Evolutionary conservation across 495 filamentous ascomycete species (phyloP).

Genomic region (Aspergillus nidulans): DNA sequence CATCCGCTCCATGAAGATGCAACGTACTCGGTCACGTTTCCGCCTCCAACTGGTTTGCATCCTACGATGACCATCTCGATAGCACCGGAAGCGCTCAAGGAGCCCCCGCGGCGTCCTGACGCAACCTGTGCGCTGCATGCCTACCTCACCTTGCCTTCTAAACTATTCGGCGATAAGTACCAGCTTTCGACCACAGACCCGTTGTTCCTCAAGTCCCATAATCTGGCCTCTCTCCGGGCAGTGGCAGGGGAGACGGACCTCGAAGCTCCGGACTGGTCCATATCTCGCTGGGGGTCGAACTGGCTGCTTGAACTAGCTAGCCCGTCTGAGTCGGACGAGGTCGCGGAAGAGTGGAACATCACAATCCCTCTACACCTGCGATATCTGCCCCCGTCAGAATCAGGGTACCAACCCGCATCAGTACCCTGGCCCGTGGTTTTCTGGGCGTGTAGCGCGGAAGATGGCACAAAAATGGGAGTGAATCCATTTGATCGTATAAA

Average conservation of each 20-base stretch:
- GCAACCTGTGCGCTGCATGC: conserved; percentile 69
- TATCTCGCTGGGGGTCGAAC: conserved; percentile 72
- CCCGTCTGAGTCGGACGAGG: conserved; percentile 19
- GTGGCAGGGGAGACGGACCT: conserved; percentile 82
- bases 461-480: conserved; percentile 64
- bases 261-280: conserved; percentile 82
- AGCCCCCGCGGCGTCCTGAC: conserved; percentile 30
- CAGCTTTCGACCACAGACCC: conserved; percentile 62
- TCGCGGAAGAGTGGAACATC: conserved; percentile 55
- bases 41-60: conserved; percentile 76
- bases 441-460: conserved; percentile 82
- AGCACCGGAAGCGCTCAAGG: conserved; percentile 26
- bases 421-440: conserved; percentile 80
- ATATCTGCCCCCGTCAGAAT: conserved; percentile 60
- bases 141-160: conserved; percentile 81
- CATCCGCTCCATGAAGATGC: conserved; percentile 48
- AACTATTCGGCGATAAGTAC: conserved; percentile 83
- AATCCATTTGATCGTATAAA: conserved; percentile 84
- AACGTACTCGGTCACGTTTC: conserved; percentile 50
- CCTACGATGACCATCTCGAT: conserved; percentile 66
- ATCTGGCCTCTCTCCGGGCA: conserved; percentile 62
- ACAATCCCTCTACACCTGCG: conserved; percentile 84
- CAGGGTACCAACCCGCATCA: conserved; percentile 40
- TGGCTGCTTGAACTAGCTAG: conserved; percentile 71
- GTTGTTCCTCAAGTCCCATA: conserved; percentile 70